Conservation (phyloP, 257 asterid genomes). For the Agastache rugosa region DNA sequence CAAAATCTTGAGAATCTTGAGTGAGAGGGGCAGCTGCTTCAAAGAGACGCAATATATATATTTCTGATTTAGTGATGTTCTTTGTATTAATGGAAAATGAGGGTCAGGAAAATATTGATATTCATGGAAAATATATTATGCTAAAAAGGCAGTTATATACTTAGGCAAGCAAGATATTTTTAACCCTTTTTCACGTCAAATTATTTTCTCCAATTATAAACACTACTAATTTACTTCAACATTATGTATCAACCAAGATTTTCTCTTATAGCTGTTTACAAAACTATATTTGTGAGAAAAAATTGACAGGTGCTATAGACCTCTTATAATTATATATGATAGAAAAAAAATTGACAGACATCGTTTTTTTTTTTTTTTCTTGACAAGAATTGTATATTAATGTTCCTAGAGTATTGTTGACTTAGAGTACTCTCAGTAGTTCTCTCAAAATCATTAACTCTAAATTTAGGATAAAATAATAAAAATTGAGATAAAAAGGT, state of each 20-base stretch:
- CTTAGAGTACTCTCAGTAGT: too few species aligned
- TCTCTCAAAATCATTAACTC: too few species aligned
- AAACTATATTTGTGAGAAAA: not conserved
- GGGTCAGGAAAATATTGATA: conserved; percentile 16
- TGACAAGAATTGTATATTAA: not conserved
- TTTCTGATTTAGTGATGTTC: conserved; percentile 11
- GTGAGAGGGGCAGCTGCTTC: conserved; percentile 11
- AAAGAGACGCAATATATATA: not conserved
- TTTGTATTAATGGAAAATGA: conserved; percentile 33
- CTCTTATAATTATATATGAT: too few species aligned
- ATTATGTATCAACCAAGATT: conserved; percentile 1
- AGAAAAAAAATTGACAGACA: not conserved
- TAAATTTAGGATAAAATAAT: too few species aligned
- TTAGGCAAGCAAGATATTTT: conserved; percentile 13
- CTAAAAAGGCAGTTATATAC: conserved; percentile 5
- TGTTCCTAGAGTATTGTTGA: too few species aligned
- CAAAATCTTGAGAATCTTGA: conserved; percentile 35
- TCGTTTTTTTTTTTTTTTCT: too few species aligned
- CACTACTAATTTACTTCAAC: not conserved
- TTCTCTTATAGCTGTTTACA: too few species aligned
- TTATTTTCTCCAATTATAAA: conserved; percentile 1
- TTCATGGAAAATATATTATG: conserved; percentile 20
- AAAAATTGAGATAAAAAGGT: too few species aligned
- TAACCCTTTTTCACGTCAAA: not conserved
- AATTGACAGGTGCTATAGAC: not conserved